Conservation (phyloP, 1,139 yeast genomes). For the Wickerhamiella infanticola region DNA sequence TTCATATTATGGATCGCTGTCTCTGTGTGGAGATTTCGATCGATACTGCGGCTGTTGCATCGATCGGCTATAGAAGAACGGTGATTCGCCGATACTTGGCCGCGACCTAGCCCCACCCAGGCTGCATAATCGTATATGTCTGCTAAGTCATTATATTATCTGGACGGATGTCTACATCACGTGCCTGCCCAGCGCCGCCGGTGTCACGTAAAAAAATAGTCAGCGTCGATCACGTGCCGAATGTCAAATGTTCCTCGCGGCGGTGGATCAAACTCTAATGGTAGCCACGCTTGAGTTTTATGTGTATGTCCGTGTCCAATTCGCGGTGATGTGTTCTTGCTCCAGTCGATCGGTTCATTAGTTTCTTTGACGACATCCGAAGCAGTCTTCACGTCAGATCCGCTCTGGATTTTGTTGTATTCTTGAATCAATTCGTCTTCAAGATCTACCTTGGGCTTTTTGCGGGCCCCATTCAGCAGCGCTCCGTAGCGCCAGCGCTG, state of each 20-base stretch:
- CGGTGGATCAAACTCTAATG: slow-evolving; percentile 7
- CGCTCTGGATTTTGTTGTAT: not conserved
- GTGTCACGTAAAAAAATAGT: slow-evolving; percentile 9
- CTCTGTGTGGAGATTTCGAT: no score
- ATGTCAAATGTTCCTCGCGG: slow-evolving; percentile 9
- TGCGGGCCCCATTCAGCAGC: slow-evolving; percentile 5
- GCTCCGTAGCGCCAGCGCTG: slow-evolving; percentile 5
- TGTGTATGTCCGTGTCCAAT: not conserved
- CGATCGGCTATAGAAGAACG: no score
- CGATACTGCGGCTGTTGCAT: no score
- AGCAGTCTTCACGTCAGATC: not conserved
- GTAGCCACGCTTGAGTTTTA: slow-evolving; percentile 8
- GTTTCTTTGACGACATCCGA: not conserved
- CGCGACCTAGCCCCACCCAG: no score
- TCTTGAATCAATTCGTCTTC: slow-evolving; percentile 11
- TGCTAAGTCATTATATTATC: no score
- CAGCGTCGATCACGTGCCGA: slow-evolving; percentile 4
- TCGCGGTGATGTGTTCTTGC: not conserved
- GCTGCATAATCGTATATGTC: no score
- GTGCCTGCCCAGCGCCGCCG: no score
- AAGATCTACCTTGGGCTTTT: slow-evolving; percentile 22
- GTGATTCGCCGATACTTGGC: no score
- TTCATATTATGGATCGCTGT: no score
- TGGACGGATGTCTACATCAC: no score
- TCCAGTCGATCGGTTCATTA: not conserved